Percentiles rank a stretch among this genome's conserved stretches.
Conservation (phyloP, 139 green algal species). For the Nannochloris sp. region DNA sequence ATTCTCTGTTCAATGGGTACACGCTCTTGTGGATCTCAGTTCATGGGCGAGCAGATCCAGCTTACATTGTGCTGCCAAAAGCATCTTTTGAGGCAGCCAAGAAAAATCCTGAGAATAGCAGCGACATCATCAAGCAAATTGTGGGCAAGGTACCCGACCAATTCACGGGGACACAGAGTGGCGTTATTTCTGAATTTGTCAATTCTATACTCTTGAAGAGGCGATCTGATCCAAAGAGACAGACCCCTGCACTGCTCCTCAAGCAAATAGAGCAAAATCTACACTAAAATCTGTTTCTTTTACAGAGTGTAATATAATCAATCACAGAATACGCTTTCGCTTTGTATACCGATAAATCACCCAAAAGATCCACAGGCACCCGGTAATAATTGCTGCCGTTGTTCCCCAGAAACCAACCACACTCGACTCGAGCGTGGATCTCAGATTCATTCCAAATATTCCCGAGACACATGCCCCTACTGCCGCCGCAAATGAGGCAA, state of each 20-base stretch:
- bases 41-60: no score
- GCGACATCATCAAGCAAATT: no score
- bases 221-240: background rate
- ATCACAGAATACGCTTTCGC: slow-evolving; percentile 65
- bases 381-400: slow-evolving; percentile 59
- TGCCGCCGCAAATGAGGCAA: slow-evolving; percentile 79
- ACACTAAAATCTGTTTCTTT: background rate
- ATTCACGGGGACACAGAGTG: no score
- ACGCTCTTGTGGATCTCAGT: background rate
- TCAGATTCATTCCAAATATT: slow-evolving; percentile 73
- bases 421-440: slow-evolving; percentile 68
- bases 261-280: slow-evolving; percentile 1
- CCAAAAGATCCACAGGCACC: slow-evolving; percentile 59
- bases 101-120: no score
- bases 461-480: slow-evolving; percentile 76
- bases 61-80: no score
- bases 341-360: slow-evolving; percentile 68
- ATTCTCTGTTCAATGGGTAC: background rate
- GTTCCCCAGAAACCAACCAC: slow-evolving; percentile 76
- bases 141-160: no score
- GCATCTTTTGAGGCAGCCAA: no score
- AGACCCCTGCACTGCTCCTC: background rate
- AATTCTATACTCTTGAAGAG: no score
- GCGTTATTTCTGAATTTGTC: no score
- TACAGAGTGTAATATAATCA: no score